Conservation (phyloP, 331 rosid genomes). For the Dryas integrifolia region DNA sequence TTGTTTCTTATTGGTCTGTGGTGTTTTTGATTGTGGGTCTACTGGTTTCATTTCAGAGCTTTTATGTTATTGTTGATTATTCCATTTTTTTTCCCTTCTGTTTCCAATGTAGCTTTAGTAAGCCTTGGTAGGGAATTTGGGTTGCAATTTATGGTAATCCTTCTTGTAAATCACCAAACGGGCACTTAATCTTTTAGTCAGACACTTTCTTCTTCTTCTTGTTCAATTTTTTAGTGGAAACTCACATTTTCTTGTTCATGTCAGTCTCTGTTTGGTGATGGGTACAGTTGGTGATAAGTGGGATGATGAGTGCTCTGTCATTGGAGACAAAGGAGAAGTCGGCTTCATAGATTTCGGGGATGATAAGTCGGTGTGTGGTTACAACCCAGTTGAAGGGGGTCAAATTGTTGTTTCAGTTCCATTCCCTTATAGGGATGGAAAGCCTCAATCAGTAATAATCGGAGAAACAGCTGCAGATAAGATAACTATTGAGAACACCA, state of each 20-base stretch:
- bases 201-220: background rate
- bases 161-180: background rate
- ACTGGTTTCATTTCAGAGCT: slow-evolving; percentile 3
- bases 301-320: slow-evolving; percentile 70
- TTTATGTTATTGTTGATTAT: slow-evolving; percentile 3
- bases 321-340: slow-evolving; percentile 73
- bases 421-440: slow-evolving; percentile 56
- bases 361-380: slow-evolving; percentile 70
- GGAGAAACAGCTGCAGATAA: slow-evolving; percentile 55
- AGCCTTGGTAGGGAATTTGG: background rate
- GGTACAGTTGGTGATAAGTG: slow-evolving; percentile 41
- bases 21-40: slow-evolving; percentile 7
- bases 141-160: background rate
- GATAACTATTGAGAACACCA: slow-evolving; percentile 64
- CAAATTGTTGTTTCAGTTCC: slow-evolving; percentile 64
- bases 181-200: background rate
- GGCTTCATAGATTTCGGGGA: slow-evolving; percentile 76
- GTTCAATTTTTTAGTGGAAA: background rate
- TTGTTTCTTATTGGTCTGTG: background rate
- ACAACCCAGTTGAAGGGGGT: slow-evolving; percentile 44
- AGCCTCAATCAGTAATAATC: slow-evolving; percentile 58
- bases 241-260: slow-evolving; percentile 16
- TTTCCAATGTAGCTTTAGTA: slow-evolving; percentile 4
- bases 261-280: slow-evolving; percentile 47
- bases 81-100: background rate